phyloP scores from a whole-genome alignment of 331 rosid species.

The Arachis monticola region DNA sequence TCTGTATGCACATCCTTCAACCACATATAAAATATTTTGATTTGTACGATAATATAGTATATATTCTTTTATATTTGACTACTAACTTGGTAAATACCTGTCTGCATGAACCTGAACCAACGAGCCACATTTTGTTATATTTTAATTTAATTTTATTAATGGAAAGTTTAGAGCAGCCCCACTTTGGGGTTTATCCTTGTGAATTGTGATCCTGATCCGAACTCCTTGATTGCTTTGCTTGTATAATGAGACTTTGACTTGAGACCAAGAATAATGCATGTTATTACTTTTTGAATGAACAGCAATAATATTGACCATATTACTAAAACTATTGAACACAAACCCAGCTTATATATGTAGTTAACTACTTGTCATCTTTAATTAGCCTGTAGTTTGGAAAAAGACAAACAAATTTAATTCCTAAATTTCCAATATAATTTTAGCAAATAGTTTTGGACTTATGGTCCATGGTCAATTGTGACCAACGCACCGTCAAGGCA shows the following conservation, averaged over 20 bases:
- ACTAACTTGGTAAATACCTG: conserved; percentile 7
- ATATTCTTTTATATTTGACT: neutral
- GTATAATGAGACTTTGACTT: conserved; percentile 3
- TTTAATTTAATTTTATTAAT: neutral
- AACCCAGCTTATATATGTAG: neutral
- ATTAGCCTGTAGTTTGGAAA: neutral
- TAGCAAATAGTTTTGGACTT: neutral
- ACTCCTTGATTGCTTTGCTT: conserved; percentile 3
- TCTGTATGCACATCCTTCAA: neutral
- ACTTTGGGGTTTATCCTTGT: neutral
- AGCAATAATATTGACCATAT: too few relatives aligned
- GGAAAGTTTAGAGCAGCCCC: neutral
- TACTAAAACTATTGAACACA: neutral
- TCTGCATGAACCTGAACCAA: conserved; percentile 29
- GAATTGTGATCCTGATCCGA: neutral
- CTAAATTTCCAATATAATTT: neutral
- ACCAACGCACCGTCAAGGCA: neutral
- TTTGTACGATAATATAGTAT: too few relatives aligned
- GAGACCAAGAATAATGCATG: neutral
- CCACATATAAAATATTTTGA: neutral
- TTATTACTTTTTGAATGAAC: too few relatives aligned
- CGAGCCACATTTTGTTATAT: neutral
- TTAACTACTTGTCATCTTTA: neutral
- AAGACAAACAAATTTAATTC: neutral
- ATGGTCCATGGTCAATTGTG: neutral